A percentile compares a stretch with the other conserved stretches of the same genome.
Conservation (phyloP, 169 alveolate species). For the Eimeria mitis region DNA sequence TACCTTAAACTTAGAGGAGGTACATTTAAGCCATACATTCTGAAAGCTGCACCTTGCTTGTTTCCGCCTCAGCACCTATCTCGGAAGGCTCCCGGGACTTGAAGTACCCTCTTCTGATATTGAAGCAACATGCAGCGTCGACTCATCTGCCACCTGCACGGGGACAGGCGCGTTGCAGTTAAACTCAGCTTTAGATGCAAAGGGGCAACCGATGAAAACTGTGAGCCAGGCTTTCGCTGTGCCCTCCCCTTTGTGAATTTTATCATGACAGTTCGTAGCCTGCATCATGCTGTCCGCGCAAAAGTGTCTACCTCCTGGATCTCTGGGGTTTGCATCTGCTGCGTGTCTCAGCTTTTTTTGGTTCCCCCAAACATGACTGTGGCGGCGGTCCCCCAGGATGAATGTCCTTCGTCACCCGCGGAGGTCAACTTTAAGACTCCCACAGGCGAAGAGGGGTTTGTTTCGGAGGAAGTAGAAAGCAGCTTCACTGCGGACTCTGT, state of each 20-base stretch:
- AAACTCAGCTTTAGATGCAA: background rate
- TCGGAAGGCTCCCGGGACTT: conserved; percentile 60
- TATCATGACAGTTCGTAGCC: background rate
- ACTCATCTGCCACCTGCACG: background rate
- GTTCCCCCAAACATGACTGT: background rate
- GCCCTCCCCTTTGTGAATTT: background rate
- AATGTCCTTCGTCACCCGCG: conserved; percentile 17
- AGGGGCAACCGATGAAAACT: background rate
- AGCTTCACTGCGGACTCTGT: background rate
- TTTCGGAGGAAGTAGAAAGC: background rate
- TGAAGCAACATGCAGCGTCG: conserved; percentile 5
- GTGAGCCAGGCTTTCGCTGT: background rate
- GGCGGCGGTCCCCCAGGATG: conserved; percentile 20
- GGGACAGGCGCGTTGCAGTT: background rate
- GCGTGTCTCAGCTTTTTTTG: background rate
- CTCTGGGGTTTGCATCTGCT: background rate
- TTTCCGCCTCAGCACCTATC: conserved; percentile 6
- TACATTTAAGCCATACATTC: background rate
- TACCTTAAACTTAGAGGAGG: background rate
- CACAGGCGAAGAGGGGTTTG: background rate
- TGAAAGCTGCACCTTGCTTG: background rate
- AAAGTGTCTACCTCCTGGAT: background rate
- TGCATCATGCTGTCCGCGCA: background rate
- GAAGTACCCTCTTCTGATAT: conserved; percentile 10
- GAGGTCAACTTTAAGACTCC: background rate